Evolutionary conservation across 768 basidiomycete genomes (phyloP), one percentile per base, ranked within the genome.

Genomic region (Leccinum boreale): DNA sequence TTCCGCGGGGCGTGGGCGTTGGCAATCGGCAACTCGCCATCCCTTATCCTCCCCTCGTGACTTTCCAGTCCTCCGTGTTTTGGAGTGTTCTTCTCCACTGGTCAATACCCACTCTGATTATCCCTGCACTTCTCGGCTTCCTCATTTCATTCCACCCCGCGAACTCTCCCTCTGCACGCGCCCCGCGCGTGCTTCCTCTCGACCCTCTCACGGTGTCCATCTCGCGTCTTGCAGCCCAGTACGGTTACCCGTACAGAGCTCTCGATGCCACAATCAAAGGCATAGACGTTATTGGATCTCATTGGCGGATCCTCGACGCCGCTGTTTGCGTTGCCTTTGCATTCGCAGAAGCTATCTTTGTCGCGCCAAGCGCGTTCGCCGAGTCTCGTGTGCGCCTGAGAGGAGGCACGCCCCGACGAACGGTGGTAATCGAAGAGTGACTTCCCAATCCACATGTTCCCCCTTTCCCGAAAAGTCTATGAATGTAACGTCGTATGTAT

Each of bases 141-240:
- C 62, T 89, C 42, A 81, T 89, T 62, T 86, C 86, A 10, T 89
- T 89, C 75, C 79, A 75, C 52, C 83, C 83, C 1, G 65, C 77
- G 24, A 72, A 72, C 31, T 57, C 65, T 19, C 33, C 67, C 4
- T 56, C 64, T 11, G 60, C 59, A 9, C 71, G 72, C n/a, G 45
- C 28, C 5, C 67, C 62, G 12, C 67, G 58, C 45, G 55, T 62
- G 1, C 47, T 70, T 28, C 59, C 76, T 24, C 77, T 87, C 51
- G 87, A 89, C 64, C 79, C 85, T 2, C 76, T 89, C 48, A 85
- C 86, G 0, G 83, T 83, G 2, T 79, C 84, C 35, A 89, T 89
- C 58, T 71, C 81, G 24, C 81, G 87, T 19, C 73, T 89, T 47
- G 87, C 86, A 19, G 78, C 78, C 3, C 81, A 85, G 53, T 73